Conservation (phyloP, 768 basidiomycete genomes). For the Hemileccinum rubropunctum region DNA sequence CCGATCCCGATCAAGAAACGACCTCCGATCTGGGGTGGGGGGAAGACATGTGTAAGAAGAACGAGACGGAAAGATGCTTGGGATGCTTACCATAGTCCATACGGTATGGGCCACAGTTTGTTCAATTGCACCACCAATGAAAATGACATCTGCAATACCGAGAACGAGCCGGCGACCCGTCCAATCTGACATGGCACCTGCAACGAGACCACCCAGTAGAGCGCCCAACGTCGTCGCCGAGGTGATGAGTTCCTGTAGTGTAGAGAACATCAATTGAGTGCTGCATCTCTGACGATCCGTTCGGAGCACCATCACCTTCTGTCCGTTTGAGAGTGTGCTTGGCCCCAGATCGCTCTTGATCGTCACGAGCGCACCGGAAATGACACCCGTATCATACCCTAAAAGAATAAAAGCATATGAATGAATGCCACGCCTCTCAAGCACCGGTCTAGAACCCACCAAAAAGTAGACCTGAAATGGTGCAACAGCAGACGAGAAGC, state of each 20-base stretch:
- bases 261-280: not conserved
- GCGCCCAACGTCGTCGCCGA: conserved; percentile 78
- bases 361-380: conserved; percentile 77
- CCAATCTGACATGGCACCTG: conserved; percentile 69
- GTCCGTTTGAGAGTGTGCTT: conserved; percentile 49
- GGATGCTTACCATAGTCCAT: conserved; percentile 56
- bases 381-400: conserved; percentile 83
- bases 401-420: conserved; percentile 1
- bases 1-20: conserved; percentile 74
- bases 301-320: conserved; percentile 46
- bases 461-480: conserved; percentile 73
- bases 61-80: not conserved
- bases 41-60: not conserved
- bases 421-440: too few species aligned
- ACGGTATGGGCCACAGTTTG: conserved; percentile 72
- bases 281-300: not conserved
- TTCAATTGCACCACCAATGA: conserved; percentile 69
- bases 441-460: conserved; percentile 40
- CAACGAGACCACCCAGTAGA: conserved; percentile 67
- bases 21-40: conserved; percentile 50
- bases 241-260: conserved; percentile 69
- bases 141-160: conserved; percentile 65
- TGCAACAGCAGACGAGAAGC: conserved; percentile 72
- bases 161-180: conserved; percentile 65
- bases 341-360: conserved; percentile 68